Percentiles rank a stretch among this genome's conserved stretches.
Conservation (phyloP, 2,329 filamentous ascomycete genomes). For the Pseudocercospora eumusae region DNA sequence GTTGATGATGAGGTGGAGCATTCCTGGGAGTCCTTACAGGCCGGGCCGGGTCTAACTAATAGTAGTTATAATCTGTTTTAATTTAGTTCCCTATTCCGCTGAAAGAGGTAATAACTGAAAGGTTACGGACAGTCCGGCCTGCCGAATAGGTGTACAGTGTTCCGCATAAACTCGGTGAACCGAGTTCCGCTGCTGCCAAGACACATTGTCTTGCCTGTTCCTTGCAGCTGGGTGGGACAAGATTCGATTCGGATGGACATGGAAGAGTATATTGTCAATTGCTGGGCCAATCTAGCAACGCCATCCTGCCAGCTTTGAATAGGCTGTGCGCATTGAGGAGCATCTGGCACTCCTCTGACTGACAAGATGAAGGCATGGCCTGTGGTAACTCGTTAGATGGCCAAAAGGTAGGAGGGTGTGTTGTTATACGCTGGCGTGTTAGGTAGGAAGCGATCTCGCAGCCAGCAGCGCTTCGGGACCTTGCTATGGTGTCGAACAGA, state of each 20-base stretch:
- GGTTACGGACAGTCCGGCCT: no score
- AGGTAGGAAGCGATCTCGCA: not conserved
- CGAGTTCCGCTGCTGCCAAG: slow-evolving; percentile 5
- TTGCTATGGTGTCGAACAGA: not conserved
- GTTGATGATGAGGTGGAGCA: not conserved
- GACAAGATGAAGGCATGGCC: not conserved
- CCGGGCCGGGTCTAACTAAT: no score
- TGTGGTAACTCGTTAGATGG: not conserved
- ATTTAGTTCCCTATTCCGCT: no score
- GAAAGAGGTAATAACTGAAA: no score
- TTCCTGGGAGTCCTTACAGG: no score
- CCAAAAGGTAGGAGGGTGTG: not conserved
- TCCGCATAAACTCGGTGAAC: slow-evolving; percentile 1
- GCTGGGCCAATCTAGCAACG: no score
- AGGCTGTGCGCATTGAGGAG: not conserved
- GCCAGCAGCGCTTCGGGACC: not conserved
- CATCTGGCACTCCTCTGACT: not conserved
- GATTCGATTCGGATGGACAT: not conserved
- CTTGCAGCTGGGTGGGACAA: not conserved
- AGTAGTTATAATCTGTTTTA: no score
- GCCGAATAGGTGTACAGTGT: not conserved
- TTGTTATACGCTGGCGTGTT: not conserved
- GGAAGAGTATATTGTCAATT: not conserved
- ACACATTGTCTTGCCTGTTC: not conserved
- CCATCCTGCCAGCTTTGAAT: not conserved